phyloP scores from a whole-genome alignment of 441 rosid species.

The Syzygium malaccense region DNA sequence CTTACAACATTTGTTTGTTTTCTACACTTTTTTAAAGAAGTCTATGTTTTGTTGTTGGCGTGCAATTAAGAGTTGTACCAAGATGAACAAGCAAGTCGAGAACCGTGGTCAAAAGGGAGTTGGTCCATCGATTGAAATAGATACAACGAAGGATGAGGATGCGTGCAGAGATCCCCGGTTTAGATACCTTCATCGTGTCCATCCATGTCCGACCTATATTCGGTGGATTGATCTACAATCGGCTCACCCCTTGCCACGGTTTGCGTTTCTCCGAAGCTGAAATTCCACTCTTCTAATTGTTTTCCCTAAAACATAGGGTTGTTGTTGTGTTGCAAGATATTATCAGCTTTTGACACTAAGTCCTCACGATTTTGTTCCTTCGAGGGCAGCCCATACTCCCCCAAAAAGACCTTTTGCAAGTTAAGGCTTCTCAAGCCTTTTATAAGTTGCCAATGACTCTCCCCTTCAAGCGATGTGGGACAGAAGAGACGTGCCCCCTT shows the following conservation, averaged over 20 bases:
- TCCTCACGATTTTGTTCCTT: no score
- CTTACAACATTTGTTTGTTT: not conserved
- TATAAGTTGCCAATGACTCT: no score
- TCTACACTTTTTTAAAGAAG: not conserved
- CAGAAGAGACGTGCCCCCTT: no score
- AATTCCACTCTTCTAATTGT: not conserved
- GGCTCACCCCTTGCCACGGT: fast-evolving
- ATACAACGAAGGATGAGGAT: not conserved
- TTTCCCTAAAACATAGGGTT: not conserved
- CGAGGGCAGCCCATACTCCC: no score
- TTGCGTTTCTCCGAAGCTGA: not conserved
- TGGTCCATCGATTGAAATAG: no score
- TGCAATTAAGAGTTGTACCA: not conserved
- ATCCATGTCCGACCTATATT: not conserved
- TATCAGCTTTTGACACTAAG: no score
- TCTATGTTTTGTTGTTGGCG: not conserved
- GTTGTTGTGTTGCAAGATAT: no score
- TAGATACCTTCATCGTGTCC: no score
- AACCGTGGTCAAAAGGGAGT: not conserved
- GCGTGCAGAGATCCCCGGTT: not conserved
- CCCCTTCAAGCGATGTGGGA: no score
- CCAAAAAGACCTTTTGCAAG: no score
- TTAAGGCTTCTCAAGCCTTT: no score
- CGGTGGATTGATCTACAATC: not conserved
- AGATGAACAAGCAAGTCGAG: not conserved